A percentile compares a stretch with the other conserved stretches of the same genome.
Conservation (phyloP, 805 yeast species). For the Suhomyces pyralidae region DNA sequence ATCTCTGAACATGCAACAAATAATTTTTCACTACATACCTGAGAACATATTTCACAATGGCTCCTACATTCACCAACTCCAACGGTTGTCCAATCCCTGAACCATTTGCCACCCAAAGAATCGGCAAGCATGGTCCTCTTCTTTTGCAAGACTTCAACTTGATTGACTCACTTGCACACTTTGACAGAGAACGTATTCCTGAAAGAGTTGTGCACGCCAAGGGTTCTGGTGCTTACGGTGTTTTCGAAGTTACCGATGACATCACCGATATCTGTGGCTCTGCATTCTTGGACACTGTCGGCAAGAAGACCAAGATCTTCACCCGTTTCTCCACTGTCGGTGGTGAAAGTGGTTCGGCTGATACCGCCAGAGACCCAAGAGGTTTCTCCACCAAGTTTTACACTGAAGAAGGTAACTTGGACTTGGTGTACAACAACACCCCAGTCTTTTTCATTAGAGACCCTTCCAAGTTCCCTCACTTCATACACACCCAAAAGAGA, state of each 20-base stretch:
- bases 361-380: slow-evolving; percentile 66
- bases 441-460: slow-evolving; percentile 65
- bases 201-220: slow-evolving; percentile 69
- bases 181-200: slow-evolving; percentile 63
- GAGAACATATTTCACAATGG: slow-evolving; percentile 23
- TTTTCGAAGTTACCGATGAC: slow-evolving; percentile 55
- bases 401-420: slow-evolving; percentile 66
- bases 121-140: slow-evolving; percentile 58
- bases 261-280: slow-evolving; percentile 26
- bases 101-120: slow-evolving; percentile 53
- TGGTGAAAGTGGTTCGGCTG: slow-evolving; percentile 66
- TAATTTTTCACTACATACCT: neutral
- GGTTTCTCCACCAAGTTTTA: slow-evolving; percentile 65
- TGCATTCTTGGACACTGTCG: slow-evolving; percentile 26
- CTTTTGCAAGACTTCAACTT: slow-evolving; percentile 58
- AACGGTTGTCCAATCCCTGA: slow-evolving; percentile 76
- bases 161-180: slow-evolving; percentile 55
- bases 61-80: slow-evolving; percentile 67
- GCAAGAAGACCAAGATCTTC: slow-evolving; percentile 31
- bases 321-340: slow-evolving; percentile 66
- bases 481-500: slow-evolving; percentile 70
- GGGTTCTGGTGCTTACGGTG: slow-evolving; percentile 63
- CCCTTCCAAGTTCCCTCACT: slow-evolving; percentile 61
- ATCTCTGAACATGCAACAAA: neutral
- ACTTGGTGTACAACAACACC: slow-evolving; percentile 73